phyloP scores from a whole-genome alignment of 352 stramenopile species.

The Achlya hypogyna region DNA sequence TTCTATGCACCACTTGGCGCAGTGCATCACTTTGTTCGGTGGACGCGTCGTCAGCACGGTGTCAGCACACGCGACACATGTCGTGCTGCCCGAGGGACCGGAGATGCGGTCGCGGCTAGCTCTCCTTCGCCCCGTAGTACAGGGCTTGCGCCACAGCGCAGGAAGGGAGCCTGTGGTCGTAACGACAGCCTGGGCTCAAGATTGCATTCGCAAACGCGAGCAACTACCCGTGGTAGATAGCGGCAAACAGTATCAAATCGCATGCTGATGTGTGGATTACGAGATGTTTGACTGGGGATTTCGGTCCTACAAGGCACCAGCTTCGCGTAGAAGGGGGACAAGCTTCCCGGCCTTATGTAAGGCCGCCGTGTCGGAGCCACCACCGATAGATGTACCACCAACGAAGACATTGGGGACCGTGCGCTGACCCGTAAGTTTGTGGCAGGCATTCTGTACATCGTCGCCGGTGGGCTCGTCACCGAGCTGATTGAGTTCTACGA shows the following conservation, averaged over 20 bases:
- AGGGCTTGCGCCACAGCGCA: slow-evolving; percentile 32
- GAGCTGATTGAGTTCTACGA: slow-evolving; percentile 51
- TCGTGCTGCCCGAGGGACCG: slow-evolving; percentile 32
- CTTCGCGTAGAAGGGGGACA: slow-evolving; percentile 2
- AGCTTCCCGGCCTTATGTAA: slow-evolving; percentile 53
- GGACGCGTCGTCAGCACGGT: slow-evolving; percentile 33
- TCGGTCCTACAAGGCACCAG: slow-evolving; percentile 1
- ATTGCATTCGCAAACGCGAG: slow-evolving; percentile 32
- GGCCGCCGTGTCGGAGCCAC: slow-evolving; percentile 67
- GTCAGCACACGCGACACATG: slow-evolving; percentile 45
- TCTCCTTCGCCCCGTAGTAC: slow-evolving; percentile 36
- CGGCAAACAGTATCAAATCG: background rate
- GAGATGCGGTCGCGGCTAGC: slow-evolving; percentile 27
- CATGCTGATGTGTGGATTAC: too few relatives aligned
- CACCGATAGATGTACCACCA: slow-evolving; percentile 67
- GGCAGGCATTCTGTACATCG: slow-evolving; percentile 78
- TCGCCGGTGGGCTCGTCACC: slow-evolving; percentile 51
- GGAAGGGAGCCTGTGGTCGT: slow-evolving; percentile 44
- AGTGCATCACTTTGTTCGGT: slow-evolving; percentile 53
- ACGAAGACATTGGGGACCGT: slow-evolving; percentile 91
- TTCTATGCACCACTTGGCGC: slow-evolving; percentile 41
- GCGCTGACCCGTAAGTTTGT: slow-evolving; percentile 21
- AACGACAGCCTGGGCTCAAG: slow-evolving; percentile 48
- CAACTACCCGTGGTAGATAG: slow-evolving; percentile 43
- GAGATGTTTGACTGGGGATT: too few relatives aligned